phyloP scores from a whole-genome alignment of 129 eudicot genomes.

The Chrysanthemum makinoi region DNA sequence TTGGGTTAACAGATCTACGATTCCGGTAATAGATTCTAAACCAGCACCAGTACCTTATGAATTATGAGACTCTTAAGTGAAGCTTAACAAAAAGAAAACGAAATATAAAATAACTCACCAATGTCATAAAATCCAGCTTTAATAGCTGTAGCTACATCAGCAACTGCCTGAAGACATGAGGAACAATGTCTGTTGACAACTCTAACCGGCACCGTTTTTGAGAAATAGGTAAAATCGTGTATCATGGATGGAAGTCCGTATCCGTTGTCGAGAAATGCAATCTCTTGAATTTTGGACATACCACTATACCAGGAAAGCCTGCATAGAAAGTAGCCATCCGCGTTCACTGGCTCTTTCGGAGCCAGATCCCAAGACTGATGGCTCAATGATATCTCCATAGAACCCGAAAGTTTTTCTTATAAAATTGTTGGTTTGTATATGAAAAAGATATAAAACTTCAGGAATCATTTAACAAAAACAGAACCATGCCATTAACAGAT shows the following conservation, averaged over 20 bases:
- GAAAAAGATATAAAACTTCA: no score
- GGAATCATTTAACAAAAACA: no score
- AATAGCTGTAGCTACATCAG: slow-evolving; percentile 99
- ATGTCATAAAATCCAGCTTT: slow-evolving; percentile 97
- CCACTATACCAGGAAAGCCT: slow-evolving; percentile 94
- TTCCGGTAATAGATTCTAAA: slow-evolving; percentile 72
- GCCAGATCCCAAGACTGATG: slow-evolving; percentile 1
- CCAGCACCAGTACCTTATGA: slow-evolving; percentile 78
- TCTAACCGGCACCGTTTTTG: no score
- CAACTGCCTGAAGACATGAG: slow-evolving; percentile 97
- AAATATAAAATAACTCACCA: slow-evolving; percentile 34
- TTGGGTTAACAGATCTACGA: slow-evolving; percentile 54
- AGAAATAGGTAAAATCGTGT: no score
- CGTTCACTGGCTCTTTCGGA: slow-evolving; percentile 80
- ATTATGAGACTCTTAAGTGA: background rate
- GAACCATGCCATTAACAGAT: no score
- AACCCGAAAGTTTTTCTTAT: no score
- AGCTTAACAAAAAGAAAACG: background rate
- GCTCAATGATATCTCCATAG: no score
- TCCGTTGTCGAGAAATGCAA: background rate
- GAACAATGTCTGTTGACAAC: slow-evolving; percentile 25
- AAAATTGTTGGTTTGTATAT: no score
- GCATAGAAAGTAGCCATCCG: slow-evolving; percentile 99
- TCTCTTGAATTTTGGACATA: slow-evolving; percentile 15
- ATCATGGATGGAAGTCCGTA: slow-evolving; percentile 39